Evolutionary conservation across 2,329 filamentous ascomycete genomes (phyloP), one percentile per base, ranked within the genome.

Genomic region (Thelonectria blattea): DNA sequence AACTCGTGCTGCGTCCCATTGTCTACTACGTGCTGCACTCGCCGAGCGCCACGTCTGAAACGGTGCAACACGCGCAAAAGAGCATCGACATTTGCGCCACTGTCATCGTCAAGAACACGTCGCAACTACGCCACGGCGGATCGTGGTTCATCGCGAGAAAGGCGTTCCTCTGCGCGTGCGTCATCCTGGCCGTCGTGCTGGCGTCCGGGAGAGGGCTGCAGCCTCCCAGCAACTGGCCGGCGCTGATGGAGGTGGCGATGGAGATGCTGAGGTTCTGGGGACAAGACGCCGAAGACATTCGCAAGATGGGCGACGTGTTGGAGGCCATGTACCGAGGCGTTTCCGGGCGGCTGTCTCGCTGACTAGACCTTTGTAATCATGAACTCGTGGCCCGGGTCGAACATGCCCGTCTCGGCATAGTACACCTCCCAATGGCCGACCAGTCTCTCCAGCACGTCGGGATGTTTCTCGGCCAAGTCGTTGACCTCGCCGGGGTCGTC

Each of bases 21-120:
- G 32, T 64, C 5, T 64, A 64, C 20, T 56, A 56, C 47, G 50
- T 58, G 8, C 30, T 64, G 1, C 58, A 63, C 18, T 52, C 53
- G 5, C 49, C 49, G 3, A 12, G 34, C n/a, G 41, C 37, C 6
- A 43, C 53, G 5, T 30, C 45, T 2, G 52, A 54, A 3, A 54
- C 53, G 1, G 17, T 59, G 3, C 46, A 42, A 5, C 57, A 60
- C 22, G 61, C 61, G 5, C 49, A 55, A 22, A 60, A 57, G 18
- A 58, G 46, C 17, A 52, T 63, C 3, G 30, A 60, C 7, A 53
- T 63, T 15, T 57, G 56, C 12, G 45, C 56, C 7, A 48, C 12
- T 3, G 6, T 57, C 18, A 53, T 63, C 20, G 12, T 46, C 7
- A 50, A 42, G 6, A 39, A 50, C 14, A 45, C 37, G 0, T 56